Base-by-base conservation (phyloP, 768 basidiomycete species). In the Pseudohyphozyma bogoriensis region DNA sequence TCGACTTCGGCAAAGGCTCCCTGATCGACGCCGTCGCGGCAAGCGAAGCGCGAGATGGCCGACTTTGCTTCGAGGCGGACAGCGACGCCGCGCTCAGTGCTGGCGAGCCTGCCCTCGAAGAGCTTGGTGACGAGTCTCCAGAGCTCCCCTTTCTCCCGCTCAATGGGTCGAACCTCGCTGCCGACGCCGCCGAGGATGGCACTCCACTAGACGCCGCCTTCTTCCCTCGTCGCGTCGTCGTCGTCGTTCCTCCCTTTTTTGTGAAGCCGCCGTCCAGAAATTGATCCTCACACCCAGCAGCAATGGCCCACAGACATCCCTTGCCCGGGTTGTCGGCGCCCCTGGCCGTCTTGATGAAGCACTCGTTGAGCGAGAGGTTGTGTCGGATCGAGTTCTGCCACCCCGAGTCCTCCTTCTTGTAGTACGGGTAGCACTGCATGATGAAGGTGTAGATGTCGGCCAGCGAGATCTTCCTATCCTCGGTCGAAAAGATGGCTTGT, bases 321-420 rank as follows among this genome's bases (percentile, higher is more conserved):
- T 90, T 88, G 36, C 86, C 80, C 29, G 68, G 70, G 60, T 87
- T 71, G 55, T 70, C 84, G 32, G 72, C 65, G 9, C 67, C 70
- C 26, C 90, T 78, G 4, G 83, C 81, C 0, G 85, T 73, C 62
- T 93, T 95, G 64, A 89, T 82, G 74, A 95, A 96, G 68, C 85
- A 86, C 39, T 85, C 82, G 46, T 92, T 93, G 4, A 91, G 89
- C 65, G 87, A 90, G 29, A 97, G 79, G 51, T 92, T 91, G 74
- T 97, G 92, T n/a, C 93, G 82, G 61, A 97, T 89, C 57, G 89
- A 92, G 74, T 95, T 95, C 83, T 92, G 91, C 93, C 93, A 97
- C 9, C 90, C 93, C 5, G 85, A 82, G 69, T 96, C 91, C 26
- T 86, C 85, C 59, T 87, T 85, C 74, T 89, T 89, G 76, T 89